Evolutionary conservation across 2,329 filamentous ascomycete species (phyloP).

Genomic region (Drechslerella stenobrocha): DNA sequence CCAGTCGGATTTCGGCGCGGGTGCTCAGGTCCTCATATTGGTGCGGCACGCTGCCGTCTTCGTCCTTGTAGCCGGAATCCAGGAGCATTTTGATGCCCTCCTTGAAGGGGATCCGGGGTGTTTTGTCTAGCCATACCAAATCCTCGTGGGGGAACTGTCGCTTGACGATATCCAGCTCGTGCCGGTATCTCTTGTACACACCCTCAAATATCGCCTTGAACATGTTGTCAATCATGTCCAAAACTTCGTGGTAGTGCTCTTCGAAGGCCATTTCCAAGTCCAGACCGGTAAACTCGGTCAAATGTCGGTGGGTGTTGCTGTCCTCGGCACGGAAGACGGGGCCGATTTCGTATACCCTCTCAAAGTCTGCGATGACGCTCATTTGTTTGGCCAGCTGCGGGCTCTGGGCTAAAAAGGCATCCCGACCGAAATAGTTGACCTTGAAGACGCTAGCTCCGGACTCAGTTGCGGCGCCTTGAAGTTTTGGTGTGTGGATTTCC

Average conservation of each 20-base stretch:
- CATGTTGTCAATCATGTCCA: slow-evolving; percentile 74
- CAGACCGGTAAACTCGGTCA: slow-evolving; percentile 91
- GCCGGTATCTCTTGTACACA: slow-evolving; percentile 69
- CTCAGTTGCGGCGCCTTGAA: slow-evolving; percentile 87
- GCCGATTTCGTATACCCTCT: slow-evolving; percentile 84
- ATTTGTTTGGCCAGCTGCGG: slow-evolving; percentile 93
- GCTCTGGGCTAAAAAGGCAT: slow-evolving; percentile 85
- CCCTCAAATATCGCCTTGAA: slow-evolving; percentile 78
- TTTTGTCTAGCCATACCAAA: slow-evolving; percentile 82
- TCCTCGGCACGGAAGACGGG: slow-evolving; percentile 93
- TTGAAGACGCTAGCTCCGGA: slow-evolving; percentile 90
- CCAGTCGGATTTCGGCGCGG: slow-evolving; percentile 81
- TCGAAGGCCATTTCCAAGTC: slow-evolving; percentile 92
- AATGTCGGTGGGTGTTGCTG: slow-evolving; percentile 89
- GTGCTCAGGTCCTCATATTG: slow-evolving; percentile 77
- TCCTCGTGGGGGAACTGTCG: slow-evolving; percentile 84
- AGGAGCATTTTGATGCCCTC: slow-evolving; percentile 81
- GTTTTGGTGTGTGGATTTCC: slow-evolving; percentile 90
- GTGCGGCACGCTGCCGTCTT: slow-evolving; percentile 71
- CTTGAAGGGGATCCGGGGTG: slow-evolving; percentile 75
- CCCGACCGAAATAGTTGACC: slow-evolving; percentile 85
- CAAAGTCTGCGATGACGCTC: slow-evolving; percentile 85
- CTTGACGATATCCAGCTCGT: slow-evolving; percentile 77
- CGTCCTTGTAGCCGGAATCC: slow-evolving; percentile 73
- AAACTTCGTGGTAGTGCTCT: slow-evolving; percentile 84